Conservation (phyloP, 352 stramenopile genomes). For the Phytophthora pseudosyringae region DNA sequence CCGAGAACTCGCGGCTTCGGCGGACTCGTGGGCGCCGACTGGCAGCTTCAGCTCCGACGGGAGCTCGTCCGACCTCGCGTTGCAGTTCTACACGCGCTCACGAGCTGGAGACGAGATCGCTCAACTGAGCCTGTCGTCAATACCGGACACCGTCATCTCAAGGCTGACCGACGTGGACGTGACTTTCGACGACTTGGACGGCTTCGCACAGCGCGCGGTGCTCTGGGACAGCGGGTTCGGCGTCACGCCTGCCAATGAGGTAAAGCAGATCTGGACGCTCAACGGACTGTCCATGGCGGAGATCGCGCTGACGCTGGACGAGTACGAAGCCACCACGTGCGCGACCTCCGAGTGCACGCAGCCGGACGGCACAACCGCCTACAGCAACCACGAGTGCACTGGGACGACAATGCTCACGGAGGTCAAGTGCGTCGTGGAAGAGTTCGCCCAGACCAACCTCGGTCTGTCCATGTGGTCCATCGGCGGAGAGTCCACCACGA, state of each 20-base stretch:
- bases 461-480: constrained; percentile 37
- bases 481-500: constrained; percentile 10
- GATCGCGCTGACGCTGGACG: constrained; percentile 28
- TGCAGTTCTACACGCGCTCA: constrained; percentile 35
- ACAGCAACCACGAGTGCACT: constrained; percentile 27
- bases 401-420: constrained; percentile 29
- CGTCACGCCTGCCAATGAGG: constrained; percentile 18
- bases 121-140: constrained; percentile 15
- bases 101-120: constrained; percentile 12
- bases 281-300: constrained; percentile 37
- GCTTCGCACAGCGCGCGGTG: constrained; percentile 54
- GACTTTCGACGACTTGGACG: constrained; percentile 32
- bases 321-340: constrained; percentile 31
- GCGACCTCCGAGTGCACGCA: constrained; percentile 24
- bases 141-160: constrained; percentile 29
- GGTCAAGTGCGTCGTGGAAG: constrained; percentile 37
- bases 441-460: constrained; percentile 15
- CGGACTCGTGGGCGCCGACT: constrained; percentile 19
- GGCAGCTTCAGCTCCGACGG: constrained; percentile 32
- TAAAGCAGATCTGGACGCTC: constrained; percentile 41
- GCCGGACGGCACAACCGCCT: constrained; percentile 12
- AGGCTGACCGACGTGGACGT: constrained; percentile 26
- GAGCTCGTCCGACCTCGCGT: constrained; percentile 41
- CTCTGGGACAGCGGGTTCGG: constrained; percentile 65
- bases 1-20: constrained; percentile 8